These are phyloP conservation scores for Tubosaeta sp. DNA, from an alignment of 768 basidiomycete species.

Conservation along the genomic window DNA sequence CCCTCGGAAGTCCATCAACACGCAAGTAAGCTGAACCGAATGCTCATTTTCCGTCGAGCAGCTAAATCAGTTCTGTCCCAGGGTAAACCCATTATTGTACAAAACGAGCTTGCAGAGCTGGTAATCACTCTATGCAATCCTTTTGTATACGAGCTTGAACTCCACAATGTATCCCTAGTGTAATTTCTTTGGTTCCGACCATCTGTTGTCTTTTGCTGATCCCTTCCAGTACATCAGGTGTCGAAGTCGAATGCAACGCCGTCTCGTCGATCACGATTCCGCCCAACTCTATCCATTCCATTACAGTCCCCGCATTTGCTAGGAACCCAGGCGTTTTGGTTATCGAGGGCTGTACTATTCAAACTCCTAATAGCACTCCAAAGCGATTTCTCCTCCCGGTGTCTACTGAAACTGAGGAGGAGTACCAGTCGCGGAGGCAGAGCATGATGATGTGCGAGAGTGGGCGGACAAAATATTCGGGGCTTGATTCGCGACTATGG, in stretches of 20 bases:
- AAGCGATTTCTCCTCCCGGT: constrained; percentile 77
- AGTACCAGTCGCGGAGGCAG: constrained; percentile 49
- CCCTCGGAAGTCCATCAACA: constrained; percentile 60
- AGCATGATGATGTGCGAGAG: constrained; percentile 61
- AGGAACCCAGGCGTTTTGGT: constrained; percentile 59
- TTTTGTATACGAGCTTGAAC: constrained; percentile 86
- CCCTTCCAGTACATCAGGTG: constrained; percentile 70
- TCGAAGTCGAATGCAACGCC: constrained; percentile 62
- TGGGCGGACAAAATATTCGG: constrained; percentile 68
- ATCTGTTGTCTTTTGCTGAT: constrained; percentile 3
- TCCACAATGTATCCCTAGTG: constrained; percentile 81
- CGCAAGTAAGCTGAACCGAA: constrained; percentile 44
- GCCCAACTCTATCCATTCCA: constrained; percentile 67
- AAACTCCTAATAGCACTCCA: constrained; percentile 65
- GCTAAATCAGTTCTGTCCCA: constrained; percentile 19
- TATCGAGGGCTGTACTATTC: constrained; percentile 76
- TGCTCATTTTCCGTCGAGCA: not conserved
- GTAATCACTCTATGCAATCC: constrained; percentile 85
- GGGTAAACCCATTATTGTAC: constrained; percentile 66
- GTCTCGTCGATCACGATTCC: constrained; percentile 60
- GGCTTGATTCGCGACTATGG: constrained; percentile 69
- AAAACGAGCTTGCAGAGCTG: constrained; percentile 80
- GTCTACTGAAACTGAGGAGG: constrained; percentile 67
- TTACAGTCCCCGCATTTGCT: constrained; percentile 67
- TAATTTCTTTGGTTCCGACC: constrained; percentile 26